phyloP scores from a whole-genome alignment of 2,329 filamentous ascomycete species.

The Epichloe bromicola region DNA sequence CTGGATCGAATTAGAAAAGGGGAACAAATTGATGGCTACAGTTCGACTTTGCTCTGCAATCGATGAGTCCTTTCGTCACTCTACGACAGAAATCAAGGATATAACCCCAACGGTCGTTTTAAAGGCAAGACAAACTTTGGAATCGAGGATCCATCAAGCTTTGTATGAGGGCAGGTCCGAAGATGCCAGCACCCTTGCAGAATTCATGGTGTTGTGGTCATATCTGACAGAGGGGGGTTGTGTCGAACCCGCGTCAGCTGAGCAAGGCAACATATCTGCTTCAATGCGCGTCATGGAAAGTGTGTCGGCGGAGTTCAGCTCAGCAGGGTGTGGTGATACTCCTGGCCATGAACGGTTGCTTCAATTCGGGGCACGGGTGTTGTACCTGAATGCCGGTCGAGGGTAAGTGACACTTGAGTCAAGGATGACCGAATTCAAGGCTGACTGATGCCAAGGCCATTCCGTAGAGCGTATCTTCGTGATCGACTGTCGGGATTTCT shows the following conservation, averaged over 20 bases:
- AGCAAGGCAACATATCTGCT: constrained; percentile 44
- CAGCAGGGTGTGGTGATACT: constrained; percentile 20
- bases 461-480: constrained; percentile 54
- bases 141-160: constrained; percentile 39
- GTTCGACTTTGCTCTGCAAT: constrained; percentile 27
- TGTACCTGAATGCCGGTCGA: constrained; percentile 51
- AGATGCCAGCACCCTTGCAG: constrained; percentile 41
- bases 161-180: constrained; percentile 35
- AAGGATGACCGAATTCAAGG: neutral
- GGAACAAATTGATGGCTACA: constrained; percentile 21
- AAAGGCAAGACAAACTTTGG: constrained; percentile 40
- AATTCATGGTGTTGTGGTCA: constrained; percentile 50
- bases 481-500: constrained; percentile 48
- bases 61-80: constrained; percentile 15
- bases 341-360: constrained; percentile 49
- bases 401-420: constrained; percentile 26
- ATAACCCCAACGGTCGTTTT: constrained; percentile 30
- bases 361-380: constrained; percentile 52
- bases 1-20: constrained; percentile 48
- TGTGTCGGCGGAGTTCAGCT: constrained; percentile 30
- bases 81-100: constrained; percentile 6
- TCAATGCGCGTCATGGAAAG: constrained; percentile 28
- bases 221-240: constrained; percentile 42
- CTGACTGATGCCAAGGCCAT: constrained; percentile 32
- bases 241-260: constrained; percentile 29